Conservation (phyloP, 768 basidiomycete genomes). For the Phaffia australis region DNA sequence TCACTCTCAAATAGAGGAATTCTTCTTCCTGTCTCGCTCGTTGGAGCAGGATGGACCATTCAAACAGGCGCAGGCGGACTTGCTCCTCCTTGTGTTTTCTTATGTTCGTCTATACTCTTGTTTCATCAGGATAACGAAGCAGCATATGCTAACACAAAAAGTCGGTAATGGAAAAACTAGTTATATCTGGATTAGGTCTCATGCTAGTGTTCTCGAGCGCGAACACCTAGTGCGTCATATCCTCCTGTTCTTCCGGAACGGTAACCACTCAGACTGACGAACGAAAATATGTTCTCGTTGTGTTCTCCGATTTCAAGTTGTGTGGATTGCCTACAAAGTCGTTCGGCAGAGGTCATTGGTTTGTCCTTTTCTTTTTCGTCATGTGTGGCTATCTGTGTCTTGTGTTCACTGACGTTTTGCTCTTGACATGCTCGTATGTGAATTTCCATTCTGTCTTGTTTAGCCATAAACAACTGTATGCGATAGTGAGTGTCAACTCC, state of each 20-base stretch:
- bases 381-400: not conserved
- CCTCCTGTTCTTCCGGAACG: constrained; percentile 19
- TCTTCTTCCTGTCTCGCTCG: constrained; percentile 31
- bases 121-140: not conserved
- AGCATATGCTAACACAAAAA: not conserved
- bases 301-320: not conserved
- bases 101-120: constrained; percentile 9
- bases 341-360: constrained; percentile 31
- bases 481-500: constrained; percentile 30
- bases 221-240: constrained; percentile 34
- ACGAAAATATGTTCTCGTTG: constrained; percentile 26
- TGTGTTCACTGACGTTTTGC: not conserved
- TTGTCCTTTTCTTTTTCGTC: not conserved
- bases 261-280: too few species aligned
- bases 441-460: too few species aligned
- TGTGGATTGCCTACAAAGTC: not conserved
- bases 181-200: constrained; percentile 32
- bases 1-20: constrained; percentile 13
- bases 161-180: not conserved
- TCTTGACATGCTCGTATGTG: not conserved
- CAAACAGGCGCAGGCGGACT: constrained; percentile 30
- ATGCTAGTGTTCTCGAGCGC: constrained; percentile 34
- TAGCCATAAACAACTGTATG: constrained; percentile 36
- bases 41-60: constrained; percentile 27
- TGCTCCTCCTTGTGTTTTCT: constrained; percentile 32